Evolutionary conservation across 306 rosid species (phyloP), one percentile per base, ranked within the genome.

Genomic region (Ormosia semicastrata): DNA sequence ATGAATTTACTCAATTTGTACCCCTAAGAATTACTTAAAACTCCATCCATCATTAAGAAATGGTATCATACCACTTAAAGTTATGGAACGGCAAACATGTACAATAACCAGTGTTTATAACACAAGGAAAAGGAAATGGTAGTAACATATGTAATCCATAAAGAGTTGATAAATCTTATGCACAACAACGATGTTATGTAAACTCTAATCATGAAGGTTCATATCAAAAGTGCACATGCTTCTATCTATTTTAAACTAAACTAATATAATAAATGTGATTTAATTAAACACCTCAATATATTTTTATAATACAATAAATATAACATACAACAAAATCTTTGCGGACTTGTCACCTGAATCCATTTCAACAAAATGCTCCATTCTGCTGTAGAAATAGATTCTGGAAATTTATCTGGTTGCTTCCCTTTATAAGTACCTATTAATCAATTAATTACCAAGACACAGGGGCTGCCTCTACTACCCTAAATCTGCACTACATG

Each of bases 271-370:
- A 75, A 82, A 75, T 65, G 30, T 63, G 71, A 90, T 73, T 71
- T 54, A 50, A 86, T 75, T 60, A 41, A 86, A 78, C 59, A 71
- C 30, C 77, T 65, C 50, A 41, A 78, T 77, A 84, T 60, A 76
- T 30, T 71, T 34, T 64, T 71, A 84, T 70, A 30, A 30, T 56
- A 85, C 79, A 70, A 80, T 69, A 24, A 59, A 62, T 17, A 37
- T 72, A 70, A 81, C 81, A 72, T 71, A 81, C 82, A 83, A 66
- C 87, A 86, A 79, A 69, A 83, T 81, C 81, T 85, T 76, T 46
- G 83, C 66, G 49, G 70, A 81, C 73, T 62, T 43, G 29, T 88
- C 85, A 88, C 91, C 88, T 75, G 81, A 75, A 83, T 80, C 88
- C 29, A 39, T 63, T 63, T 83, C 81, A 62, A 83, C 84, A 78